Evolutionary conservation across 2,329 filamentous ascomycete species (phyloP).

Genomic region (Pyrenophora graminea): DNA sequence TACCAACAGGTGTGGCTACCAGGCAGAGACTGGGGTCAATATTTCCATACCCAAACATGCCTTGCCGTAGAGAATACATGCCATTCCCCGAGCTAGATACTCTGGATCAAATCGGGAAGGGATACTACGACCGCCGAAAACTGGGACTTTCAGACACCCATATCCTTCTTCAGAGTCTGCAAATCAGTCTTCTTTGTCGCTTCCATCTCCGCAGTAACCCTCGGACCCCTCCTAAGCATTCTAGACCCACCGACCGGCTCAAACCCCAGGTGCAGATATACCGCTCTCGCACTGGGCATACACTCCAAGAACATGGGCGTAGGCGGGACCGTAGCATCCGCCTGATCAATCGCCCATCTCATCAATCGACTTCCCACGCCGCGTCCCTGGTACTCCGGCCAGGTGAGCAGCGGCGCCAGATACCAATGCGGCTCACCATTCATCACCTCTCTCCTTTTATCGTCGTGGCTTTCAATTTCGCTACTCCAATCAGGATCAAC

Average conservation of each 20-base stretch:
- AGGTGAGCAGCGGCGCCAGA: constrained; percentile 35
- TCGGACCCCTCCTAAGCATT: constrained; percentile 29
- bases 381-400: constrained; percentile 35
- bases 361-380: constrained; percentile 36
- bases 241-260: constrained; percentile 21
- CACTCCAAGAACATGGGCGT: constrained; percentile 39
- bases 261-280: constrained; percentile 42
- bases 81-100: too few species aligned
- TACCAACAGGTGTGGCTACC: too few species aligned
- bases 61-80: too few species aligned
- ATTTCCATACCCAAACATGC: too few species aligned
- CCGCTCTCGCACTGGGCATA: constrained; percentile 24
- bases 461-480: constrained; percentile 24
- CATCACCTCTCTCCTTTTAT: constrained; percentile 18
- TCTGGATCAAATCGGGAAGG: too few species aligned
- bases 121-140: too few species aligned
- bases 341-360: constrained; percentile 38
- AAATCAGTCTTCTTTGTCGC: too few species aligned
- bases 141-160: too few species aligned
- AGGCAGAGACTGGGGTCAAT: too few species aligned
- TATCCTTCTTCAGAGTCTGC: too few species aligned
- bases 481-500: constrained; percentile 27
- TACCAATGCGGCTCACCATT: constrained; percentile 38
- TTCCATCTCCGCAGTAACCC: background rate
- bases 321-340: constrained; percentile 28